A percentile compares a stretch with the other conserved stretches of the same genome.
phyloP scores from a whole-genome alignment of 768 basidiomycete species.

The Paxillus rubicundulus region DNA sequence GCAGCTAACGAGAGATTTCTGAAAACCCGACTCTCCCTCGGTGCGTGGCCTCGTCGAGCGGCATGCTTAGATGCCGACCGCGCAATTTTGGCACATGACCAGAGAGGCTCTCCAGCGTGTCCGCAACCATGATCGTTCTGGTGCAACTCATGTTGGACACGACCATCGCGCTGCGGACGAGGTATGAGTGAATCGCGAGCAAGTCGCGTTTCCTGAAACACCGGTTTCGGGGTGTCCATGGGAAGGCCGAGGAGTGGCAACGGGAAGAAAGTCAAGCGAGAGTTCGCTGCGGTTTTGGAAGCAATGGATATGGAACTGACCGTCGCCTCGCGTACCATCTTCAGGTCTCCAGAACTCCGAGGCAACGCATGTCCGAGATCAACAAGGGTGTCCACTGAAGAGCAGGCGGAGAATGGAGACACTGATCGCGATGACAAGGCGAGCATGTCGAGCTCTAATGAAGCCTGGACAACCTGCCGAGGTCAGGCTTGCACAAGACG shows the following conservation, averaged over 20 bases:
- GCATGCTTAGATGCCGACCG: slow-evolving; percentile 25
- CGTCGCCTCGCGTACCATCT: slow-evolving; percentile 18
- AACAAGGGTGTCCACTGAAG: slow-evolving; percentile 26
- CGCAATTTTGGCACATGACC: slow-evolving; percentile 34
- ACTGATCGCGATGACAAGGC: neutral
- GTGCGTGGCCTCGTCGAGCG: slow-evolving; percentile 20
- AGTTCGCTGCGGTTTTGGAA: slow-evolving; percentile 15
- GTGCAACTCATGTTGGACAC: slow-evolving; percentile 1
- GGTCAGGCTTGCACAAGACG: neutral
- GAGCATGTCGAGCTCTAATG: slow-evolving; percentile 24
- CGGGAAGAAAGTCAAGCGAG: slow-evolving; percentile 3
- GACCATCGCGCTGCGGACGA: slow-evolving; percentile 10
- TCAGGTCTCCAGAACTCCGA: slow-evolving; percentile 10
- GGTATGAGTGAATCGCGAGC: slow-evolving; percentile 7
- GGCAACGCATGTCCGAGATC: slow-evolving; percentile 6
- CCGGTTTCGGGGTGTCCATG: slow-evolving; percentile 7
- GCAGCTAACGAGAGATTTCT: slow-evolving; percentile 17
- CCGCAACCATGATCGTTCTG: slow-evolving; percentile 5
- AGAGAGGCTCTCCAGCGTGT: slow-evolving; percentile 13
- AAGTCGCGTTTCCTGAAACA: slow-evolving; percentile 3
- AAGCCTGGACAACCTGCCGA: slow-evolving; percentile 12
- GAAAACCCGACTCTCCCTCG: slow-evolving; percentile 20
- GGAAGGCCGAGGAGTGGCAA: slow-evolving; percentile 3
- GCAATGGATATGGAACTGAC: slow-evolving; percentile 20
- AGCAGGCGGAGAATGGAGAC: slow-evolving; percentile 14